A percentile compares a stretch with the other conserved stretches of the same genome.
These are phyloP conservation scores for Enterocytospora artemiae DNA, from an alignment of 371 early-diverging fungal species.

Conservation along the genomic window DNA sequence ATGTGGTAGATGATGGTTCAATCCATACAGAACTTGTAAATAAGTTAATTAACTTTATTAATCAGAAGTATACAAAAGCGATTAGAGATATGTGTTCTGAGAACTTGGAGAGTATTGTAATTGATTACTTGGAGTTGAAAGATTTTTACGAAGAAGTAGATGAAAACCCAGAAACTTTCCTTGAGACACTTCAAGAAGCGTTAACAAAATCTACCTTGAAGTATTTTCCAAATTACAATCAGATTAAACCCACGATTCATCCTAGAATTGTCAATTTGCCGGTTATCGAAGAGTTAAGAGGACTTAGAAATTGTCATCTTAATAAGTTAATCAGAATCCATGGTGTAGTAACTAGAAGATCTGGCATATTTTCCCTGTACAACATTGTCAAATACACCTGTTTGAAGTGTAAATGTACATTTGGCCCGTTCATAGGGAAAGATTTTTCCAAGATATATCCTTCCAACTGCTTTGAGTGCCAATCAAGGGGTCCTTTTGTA, in stretches of 20 bases:
- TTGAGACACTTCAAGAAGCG: slow-evolving; percentile 74
- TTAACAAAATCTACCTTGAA: slow-evolving; percentile 73
- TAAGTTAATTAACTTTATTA: not conserved
- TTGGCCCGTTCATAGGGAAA: slow-evolving; percentile 85
- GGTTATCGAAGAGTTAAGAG: slow-evolving; percentile 69
- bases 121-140: slow-evolving; percentile 41
- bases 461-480: slow-evolving; percentile 78
- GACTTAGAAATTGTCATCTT: slow-evolving; percentile 72
- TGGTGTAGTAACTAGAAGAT: slow-evolving; percentile 87
- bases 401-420: slow-evolving; percentile 75
- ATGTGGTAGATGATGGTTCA: not conserved
- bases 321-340: slow-evolving; percentile 79
- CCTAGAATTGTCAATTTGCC: slow-evolving; percentile 83
- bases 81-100: slow-evolving; percentile 56
- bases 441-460: slow-evolving; percentile 67
- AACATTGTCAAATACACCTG: slow-evolving; percentile 92
- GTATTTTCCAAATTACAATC: slow-evolving; percentile 78
- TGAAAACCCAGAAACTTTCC: slow-evolving; percentile 20
- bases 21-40: not conserved
- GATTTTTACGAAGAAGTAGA: slow-evolving; percentile 19
- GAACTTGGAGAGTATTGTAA: slow-evolving; percentile 50
- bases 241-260: slow-evolving; percentile 74
- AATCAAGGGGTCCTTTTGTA: slow-evolving; percentile 77
- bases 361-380: slow-evolving; percentile 84
- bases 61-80: slow-evolving; percentile 47